Conservation (phyloP, 768 basidiomycete species). For the Pulveroboletus sp. region DNA sequence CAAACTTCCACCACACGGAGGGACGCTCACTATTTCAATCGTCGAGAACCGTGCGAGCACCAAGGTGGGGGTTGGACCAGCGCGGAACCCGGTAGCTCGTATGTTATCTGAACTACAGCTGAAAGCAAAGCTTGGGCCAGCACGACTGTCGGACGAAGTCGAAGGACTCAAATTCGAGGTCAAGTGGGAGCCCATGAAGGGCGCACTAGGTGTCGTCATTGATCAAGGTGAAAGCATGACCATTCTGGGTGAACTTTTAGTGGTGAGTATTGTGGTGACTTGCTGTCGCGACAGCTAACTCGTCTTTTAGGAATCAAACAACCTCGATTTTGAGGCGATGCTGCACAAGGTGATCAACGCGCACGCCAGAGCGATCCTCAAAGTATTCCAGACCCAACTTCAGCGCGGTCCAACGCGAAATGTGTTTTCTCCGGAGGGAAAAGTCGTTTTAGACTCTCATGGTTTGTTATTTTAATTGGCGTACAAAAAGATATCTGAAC, state of each 20-base stretch:
- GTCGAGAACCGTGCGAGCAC: conserved; percentile 45
- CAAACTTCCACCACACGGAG: conserved; percentile 62
- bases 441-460: conserved; percentile 53
- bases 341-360: conserved; percentile 59
- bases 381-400: conserved; percentile 52
- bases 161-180: conserved; percentile 69
- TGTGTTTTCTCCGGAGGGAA: conserved; percentile 62
- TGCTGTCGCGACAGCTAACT: neutral
- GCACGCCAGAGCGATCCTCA: conserved; percentile 65
- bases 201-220: conserved; percentile 61
- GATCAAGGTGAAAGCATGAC: conserved; percentile 46
- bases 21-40: conserved; percentile 71
- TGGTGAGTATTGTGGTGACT: conserved; percentile 50
- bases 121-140: conserved; percentile 54
- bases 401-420: conserved; percentile 47
- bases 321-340: conserved; percentile 74
- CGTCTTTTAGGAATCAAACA: conserved; percentile 50
- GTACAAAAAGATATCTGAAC: neutral
- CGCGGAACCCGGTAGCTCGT: conserved; percentile 52
- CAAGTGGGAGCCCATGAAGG: conserved; percentile 72
- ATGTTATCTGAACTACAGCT: conserved; percentile 63
- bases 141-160: conserved; percentile 69
- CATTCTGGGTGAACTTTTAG: conserved; percentile 39
- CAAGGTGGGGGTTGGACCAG: conserved; percentile 42
- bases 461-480: conserved; percentile 37